Percentiles rank a stretch among this genome's conserved stretches.
These are phyloP conservation scores for Ramaria sp. DNA, from an alignment of 768 basidiomycete genomes.

Conservation along the genomic window DNA sequence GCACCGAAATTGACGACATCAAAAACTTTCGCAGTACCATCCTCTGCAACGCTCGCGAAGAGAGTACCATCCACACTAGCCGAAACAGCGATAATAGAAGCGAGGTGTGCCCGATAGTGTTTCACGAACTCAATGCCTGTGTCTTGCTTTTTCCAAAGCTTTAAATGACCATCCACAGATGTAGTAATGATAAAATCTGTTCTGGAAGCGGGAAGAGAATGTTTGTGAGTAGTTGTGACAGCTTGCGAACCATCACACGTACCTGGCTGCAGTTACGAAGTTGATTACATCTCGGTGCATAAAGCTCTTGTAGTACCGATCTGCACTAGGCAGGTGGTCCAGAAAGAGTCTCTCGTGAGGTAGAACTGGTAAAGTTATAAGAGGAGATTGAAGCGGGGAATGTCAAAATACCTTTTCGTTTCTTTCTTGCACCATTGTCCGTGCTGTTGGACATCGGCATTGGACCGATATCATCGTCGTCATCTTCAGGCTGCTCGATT, in stretches of 20 bases:
- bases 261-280: constrained; percentile 85
- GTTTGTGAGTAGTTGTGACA: not conserved
- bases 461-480: constrained; percentile 77
- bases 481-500: constrained; percentile 41
- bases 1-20: constrained; percentile 96
- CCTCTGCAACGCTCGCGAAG: constrained; percentile 86
- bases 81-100: constrained; percentile 66
- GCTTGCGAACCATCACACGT: constrained; percentile 17
- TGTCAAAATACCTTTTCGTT: constrained; percentile 61
- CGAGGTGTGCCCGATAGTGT: constrained; percentile 88
- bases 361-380: constrained; percentile 43
- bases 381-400: not conserved
- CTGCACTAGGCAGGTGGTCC: constrained; percentile 82
- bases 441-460: constrained; percentile 67
- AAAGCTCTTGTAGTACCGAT: constrained; percentile 94
- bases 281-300: constrained; percentile 95
- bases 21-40: constrained; percentile 89
- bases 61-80: constrained; percentile 87
- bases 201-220: constrained; percentile 30
- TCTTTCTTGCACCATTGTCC: constrained; percentile 45
- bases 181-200: constrained; percentile 92
- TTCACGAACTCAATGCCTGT: constrained; percentile 96
- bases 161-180: constrained; percentile 88
- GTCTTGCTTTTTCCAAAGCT: constrained; percentile 99
- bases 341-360: constrained; percentile 90